phyloP scores from a whole-genome alignment of 2,329 filamentous ascomycete genomes.

The Ascochyta rabiei region DNA sequence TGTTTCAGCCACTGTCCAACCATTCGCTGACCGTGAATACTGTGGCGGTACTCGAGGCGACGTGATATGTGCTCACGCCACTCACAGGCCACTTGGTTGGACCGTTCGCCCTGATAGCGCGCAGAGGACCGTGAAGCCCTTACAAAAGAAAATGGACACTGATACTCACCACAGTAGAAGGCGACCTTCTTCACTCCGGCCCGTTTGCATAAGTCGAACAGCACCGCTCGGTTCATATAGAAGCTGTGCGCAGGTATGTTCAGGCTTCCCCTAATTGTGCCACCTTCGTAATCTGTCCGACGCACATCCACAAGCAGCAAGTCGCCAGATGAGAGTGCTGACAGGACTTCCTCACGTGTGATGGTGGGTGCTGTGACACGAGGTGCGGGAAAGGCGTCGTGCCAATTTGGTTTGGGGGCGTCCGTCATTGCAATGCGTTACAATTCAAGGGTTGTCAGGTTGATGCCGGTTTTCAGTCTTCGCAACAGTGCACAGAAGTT shows the following conservation, averaged over 20 bases:
- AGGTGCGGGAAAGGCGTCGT: slow-evolving; percentile 51
- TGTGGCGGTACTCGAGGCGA: background rate
- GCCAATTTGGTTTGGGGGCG: slow-evolving; percentile 40
- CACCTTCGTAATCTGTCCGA: slow-evolving; percentile 56
- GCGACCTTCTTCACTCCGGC: slow-evolving; percentile 54
- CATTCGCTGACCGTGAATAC: background rate
- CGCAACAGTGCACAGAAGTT: background rate
- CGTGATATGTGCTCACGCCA: slow-evolving; percentile 26
- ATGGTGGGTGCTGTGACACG: slow-evolving; percentile 47
- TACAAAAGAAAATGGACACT: background rate
- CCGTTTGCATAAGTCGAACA: slow-evolving; percentile 53
- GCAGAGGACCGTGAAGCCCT: background rate
- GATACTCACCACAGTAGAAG: slow-evolving; percentile 52
- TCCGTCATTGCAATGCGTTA: slow-evolving; percentile 24
- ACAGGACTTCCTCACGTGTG: slow-evolving; percentile 46
- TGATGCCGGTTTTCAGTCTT: background rate
- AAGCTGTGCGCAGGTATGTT: slow-evolving; percentile 57
- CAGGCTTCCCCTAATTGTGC: slow-evolving; percentile 52
- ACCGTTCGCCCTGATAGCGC: background rate
- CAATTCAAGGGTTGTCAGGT: background rate
- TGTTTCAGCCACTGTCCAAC: slow-evolving; percentile 20
- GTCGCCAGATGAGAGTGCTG: slow-evolving; percentile 42
- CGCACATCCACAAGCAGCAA: slow-evolving; percentile 54
- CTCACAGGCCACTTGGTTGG: slow-evolving; percentile 13
- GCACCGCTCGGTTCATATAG: slow-evolving; percentile 52